A percentile compares a stretch with the other conserved stretches of the same genome.
These are phyloP conservation scores for Sugiyamaella marilandica DNA, from an alignment of 805 yeast genomes.

Conservation along the genomic window DNA sequence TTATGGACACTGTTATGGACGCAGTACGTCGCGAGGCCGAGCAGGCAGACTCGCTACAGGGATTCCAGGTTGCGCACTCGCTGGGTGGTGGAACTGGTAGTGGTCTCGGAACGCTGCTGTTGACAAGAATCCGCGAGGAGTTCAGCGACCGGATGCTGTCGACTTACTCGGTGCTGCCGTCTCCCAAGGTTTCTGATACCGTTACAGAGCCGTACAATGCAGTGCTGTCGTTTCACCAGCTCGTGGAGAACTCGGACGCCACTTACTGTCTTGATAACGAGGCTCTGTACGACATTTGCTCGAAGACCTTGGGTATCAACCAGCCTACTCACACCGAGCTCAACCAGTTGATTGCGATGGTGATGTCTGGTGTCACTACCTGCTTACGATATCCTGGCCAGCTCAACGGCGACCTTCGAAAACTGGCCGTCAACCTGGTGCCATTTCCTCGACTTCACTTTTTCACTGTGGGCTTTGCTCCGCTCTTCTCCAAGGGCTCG, in stretches of 20 bases:
- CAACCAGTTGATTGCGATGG: conserved; percentile 80
- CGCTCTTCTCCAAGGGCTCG: conserved; percentile 76
- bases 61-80: conserved; percentile 85
- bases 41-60: conserved; percentile 89
- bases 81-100: conserved; percentile 96
- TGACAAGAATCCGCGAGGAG: conserved; percentile 85
- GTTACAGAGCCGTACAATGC: conserved; percentile 96
- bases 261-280: conserved; percentile 95
- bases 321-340: conserved; percentile 78
- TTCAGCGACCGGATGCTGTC: conserved; percentile 97
- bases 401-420: conserved; percentile 86
- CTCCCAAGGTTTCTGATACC: conserved; percentile 88
- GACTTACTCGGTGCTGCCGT: conserved; percentile 91
- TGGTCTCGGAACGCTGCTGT: conserved; percentile 90
- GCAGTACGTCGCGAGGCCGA: conserved; percentile 93
- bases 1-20: conserved; percentile 87
- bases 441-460: conserved; percentile 96
- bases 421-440: conserved; percentile 88
- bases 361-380: conserved; percentile 95
- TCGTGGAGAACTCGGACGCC: conserved; percentile 87
- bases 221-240: conserved; percentile 85
- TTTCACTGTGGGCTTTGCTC: conserved; percentile 95
- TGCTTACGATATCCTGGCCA: conserved; percentile 95
- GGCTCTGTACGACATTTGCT: conserved; percentile 87
- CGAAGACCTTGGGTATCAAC: conserved; percentile 71